Percentiles rank a stretch among this genome's conserved stretches.
phyloP scores from a whole-genome alignment of 306 rosid genomes.

The Lithocarpus polystachyus region DNA sequence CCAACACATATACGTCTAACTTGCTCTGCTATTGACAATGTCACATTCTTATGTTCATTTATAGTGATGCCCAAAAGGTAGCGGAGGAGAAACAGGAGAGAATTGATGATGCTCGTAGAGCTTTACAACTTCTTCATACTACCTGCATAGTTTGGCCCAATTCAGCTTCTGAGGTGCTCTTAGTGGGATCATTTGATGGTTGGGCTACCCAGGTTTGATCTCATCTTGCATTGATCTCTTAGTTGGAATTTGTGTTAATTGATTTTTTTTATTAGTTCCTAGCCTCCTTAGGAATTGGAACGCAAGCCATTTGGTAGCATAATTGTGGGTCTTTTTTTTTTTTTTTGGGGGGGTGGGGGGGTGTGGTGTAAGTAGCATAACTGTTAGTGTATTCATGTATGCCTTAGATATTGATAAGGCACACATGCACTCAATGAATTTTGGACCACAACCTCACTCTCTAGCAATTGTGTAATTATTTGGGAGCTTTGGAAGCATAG shows the following conservation, averaged over 20 bases:
- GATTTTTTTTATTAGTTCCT: neutral
- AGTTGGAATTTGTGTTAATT: neutral
- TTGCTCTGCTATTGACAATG: conserved; percentile 21
- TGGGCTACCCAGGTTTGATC: conserved; percentile 74
- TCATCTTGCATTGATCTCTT: conserved; percentile 14
- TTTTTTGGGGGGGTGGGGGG: too few relatives aligned
- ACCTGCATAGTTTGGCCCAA: conserved; percentile 73
- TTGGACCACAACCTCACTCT: too few relatives aligned
- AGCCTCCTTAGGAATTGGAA: neutral
- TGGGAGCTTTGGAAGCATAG: too few relatives aligned
- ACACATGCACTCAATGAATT: too few relatives aligned
- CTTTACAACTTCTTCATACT: conserved; percentile 49
- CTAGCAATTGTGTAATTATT: too few relatives aligned
- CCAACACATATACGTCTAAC: neutral
- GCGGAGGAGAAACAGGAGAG: conserved; percentile 66
- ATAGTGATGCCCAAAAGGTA: conserved; percentile 61
- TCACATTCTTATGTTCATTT: conserved; percentile 9
- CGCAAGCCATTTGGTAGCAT: neutral
- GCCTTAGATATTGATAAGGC: too few relatives aligned
- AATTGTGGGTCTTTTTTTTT: neutral
- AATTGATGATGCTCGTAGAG: conserved; percentile 51
- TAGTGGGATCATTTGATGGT: conserved; percentile 90
- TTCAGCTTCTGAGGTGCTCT: conserved; percentile 76
- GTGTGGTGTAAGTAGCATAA: neutral
- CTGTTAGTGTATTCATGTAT: neutral